These are phyloP conservation scores for Nectriaceae sp. DNA, from an alignment of 2,329 filamentous ascomycete genomes.

Conservation along the genomic window DNA sequence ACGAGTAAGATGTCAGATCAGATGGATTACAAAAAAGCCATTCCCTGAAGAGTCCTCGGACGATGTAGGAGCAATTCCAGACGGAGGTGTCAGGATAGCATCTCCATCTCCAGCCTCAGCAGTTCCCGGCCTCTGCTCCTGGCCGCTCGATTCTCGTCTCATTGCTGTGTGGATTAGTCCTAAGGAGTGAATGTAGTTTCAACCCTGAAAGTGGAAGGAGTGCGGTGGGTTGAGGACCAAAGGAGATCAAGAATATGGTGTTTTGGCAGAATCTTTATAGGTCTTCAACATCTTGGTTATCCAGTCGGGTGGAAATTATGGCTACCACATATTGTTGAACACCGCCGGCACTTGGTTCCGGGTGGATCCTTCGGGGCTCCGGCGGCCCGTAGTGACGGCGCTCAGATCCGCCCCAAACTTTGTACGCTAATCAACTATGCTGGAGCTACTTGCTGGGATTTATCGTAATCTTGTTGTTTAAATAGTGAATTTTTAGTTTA, in stretches of 20 bases:
- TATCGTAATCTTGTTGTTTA: no score
- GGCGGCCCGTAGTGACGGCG: conserved; percentile 3
- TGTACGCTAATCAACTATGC: no score
- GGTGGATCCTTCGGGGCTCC: conserved; percentile 1
- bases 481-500: no score
- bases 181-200: not conserved
- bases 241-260: not conserved
- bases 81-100: not conserved
- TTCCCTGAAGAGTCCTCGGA: not conserved
- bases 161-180: not conserved
- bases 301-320: not conserved
- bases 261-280: not conserved
- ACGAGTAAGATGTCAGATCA: no score
- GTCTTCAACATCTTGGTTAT: not conserved
- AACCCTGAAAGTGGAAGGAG: not conserved
- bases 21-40: conserved; percentile 2
- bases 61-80: not conserved
- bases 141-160: not conserved
- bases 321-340: not conserved
- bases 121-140: not conserved
- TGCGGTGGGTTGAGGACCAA: not conserved
- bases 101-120: no score
- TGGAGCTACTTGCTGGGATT: no score
- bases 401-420: not conserved
- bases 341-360: not conserved